Base-by-base conservation (phyloP, 495 filamentous ascomycete genomes). In the Podospora pseudocomata region DNA sequence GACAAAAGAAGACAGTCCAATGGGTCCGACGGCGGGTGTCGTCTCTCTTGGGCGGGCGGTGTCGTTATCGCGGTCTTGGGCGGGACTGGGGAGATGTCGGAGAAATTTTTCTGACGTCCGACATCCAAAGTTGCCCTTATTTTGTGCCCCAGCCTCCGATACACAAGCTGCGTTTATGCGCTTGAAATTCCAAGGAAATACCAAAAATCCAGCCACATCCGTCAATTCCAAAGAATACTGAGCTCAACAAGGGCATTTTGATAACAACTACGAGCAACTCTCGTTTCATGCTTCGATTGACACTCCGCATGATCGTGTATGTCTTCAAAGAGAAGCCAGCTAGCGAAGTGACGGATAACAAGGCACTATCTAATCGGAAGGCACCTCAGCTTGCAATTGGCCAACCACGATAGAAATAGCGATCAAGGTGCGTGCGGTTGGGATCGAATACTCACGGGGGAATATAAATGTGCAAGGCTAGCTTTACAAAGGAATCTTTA, bases 91-190 rank as follows among this genome's bases (percentile, higher is more conserved):
- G 60, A 28, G 73, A 70, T 71, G 76, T 72, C 67, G 66, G 76
- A 70, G 76, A 81, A 82, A 78, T 74, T 78, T 49, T 80, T 78
- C 70, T 73, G 73, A 77, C 70, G 72, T 78, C 73, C 74, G 75
- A 80, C 73, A 63, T 64, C 68, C 71, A 75, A 77, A 70, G 74
- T 78, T 79, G 78, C 80, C 80, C 79, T 81, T 70, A 79, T 76
- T 78, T 81, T 71, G 70, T 78, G 79, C 80, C 80, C 80, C 77
- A 80, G 72, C 64, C 30, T 66, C 65, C 63, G 80, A 82, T 81
- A 81, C 80, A 81, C 80, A 80, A 32, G 30, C 30, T 32, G 3
- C 30, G 30, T 5, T 7, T 32, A 7, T 4, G 4, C 6, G 4
- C 30, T 7, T 32, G 30, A 32, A 32, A 77, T 67, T 60, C 26